phyloP scores from a whole-genome alignment of 2,329 filamentous ascomycete species.

The Stagonosporopsis cucurbitacearum region DNA sequence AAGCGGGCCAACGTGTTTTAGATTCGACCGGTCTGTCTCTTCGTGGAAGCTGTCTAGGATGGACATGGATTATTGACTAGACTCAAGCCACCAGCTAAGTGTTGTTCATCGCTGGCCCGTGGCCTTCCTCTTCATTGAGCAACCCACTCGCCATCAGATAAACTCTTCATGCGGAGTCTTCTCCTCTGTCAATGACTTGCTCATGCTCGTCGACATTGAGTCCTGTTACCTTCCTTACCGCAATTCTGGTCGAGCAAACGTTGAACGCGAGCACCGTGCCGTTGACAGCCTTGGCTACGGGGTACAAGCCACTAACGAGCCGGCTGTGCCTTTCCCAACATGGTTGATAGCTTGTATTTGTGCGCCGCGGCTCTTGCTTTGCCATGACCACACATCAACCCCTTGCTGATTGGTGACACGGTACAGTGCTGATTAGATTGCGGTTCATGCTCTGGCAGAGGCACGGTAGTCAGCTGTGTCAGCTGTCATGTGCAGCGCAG shows the following conservation, averaged over 20 bases:
- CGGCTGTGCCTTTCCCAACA: slow-evolving; percentile 24
- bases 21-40: slow-evolving; percentile 21
- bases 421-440: slow-evolving; percentile 6
- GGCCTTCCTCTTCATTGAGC: slow-evolving; percentile 5
- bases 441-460: slow-evolving; percentile 11
- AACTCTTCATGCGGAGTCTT: neutral
- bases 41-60: slow-evolving; percentile 2
- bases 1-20: slow-evolving; percentile 26
- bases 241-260: neutral
- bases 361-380: slow-evolving; percentile 11
- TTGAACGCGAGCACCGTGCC: slow-evolving; percentile 10
- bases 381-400: neutral
- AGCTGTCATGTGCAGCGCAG: slow-evolving; percentile 20
- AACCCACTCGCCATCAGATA: neutral
- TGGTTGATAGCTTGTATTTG: slow-evolving; percentile 31
- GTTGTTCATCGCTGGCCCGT: slow-evolving; percentile 21
- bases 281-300: slow-evolving; percentile 18
- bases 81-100: slow-evolving; percentile 7
- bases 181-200: neutral
- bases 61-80: slow-evolving; percentile 17
- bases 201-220: neutral
- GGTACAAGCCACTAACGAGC: slow-evolving; percentile 25
- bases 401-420: slow-evolving; percentile 4
- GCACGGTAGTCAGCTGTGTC: slow-evolving; percentile 3
- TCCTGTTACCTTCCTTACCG: neutral